These are phyloP conservation scores for Trametes villosa DNA, from an alignment of 768 basidiomycete genomes.

Conservation along the genomic window DNA sequence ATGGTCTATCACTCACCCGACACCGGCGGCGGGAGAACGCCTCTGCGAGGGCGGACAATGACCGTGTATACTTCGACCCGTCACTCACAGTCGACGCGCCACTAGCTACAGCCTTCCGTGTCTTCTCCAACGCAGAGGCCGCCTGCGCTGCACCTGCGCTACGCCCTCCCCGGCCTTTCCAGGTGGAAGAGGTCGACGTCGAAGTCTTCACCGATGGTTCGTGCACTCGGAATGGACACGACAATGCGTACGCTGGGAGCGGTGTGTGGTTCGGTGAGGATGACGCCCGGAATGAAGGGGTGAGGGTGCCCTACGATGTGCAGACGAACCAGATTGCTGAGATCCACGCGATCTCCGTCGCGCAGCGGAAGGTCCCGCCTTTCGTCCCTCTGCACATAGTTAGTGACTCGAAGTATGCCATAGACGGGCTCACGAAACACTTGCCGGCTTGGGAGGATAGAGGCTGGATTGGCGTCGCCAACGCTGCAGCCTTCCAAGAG, in stretches of 20 bases:
- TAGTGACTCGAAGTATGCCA: slow-evolving; percentile 1
- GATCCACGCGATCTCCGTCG: slow-evolving; percentile 19
- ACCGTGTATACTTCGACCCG: background rate
- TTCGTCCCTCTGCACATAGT: slow-evolving; percentile 18
- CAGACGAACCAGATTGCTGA: slow-evolving; percentile 15
- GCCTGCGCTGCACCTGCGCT: background rate
- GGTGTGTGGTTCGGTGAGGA: background rate
- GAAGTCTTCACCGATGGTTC: slow-evolving; percentile 1
- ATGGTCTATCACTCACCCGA: background rate
- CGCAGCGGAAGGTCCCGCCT: background rate
- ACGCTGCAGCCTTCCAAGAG: background rate
- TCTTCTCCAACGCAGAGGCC: background rate
- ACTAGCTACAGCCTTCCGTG: background rate
- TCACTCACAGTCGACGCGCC: background rate
- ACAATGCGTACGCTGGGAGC: background rate
- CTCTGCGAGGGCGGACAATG: background rate
- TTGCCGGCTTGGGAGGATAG: slow-evolving; percentile 10
- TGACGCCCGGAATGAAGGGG: background rate
- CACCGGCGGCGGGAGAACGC: too few species aligned
- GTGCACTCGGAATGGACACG: background rate
- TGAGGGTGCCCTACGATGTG: background rate
- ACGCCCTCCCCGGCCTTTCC: background rate
- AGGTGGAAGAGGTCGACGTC: background rate
- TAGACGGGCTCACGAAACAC: slow-evolving; percentile 30
- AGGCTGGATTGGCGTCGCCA: slow-evolving; percentile 1